Percentiles rank a stretch among this genome's conserved stretches.
Evolutionary conservation across 768 basidiomycete genomes (phyloP).

Genomic region (Kwoniella botswanensis): DNA sequence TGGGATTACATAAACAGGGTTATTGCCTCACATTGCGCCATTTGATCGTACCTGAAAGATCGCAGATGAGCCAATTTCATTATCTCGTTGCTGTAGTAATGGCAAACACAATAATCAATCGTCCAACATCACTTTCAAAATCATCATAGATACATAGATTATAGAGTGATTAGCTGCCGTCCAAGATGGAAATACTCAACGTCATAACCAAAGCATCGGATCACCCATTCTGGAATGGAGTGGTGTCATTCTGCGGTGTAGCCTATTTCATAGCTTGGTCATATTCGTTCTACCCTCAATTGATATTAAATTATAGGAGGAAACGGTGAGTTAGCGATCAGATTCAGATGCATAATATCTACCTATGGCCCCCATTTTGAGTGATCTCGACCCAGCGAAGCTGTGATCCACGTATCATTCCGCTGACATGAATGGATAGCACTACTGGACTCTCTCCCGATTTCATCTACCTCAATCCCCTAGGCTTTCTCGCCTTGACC

Average conservation of each 20-base stretch:
- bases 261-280: constrained; percentile 58
- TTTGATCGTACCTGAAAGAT: not conserved
- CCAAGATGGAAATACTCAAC: not conserved
- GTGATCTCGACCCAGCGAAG: not conserved
- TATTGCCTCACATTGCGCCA: constrained; percentile 10
- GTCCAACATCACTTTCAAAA: not conserved
- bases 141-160: not conserved
- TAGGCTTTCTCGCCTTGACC: constrained; percentile 57
- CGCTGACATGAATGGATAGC: constrained; percentile 17
- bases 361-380: not conserved
- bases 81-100: not conserved
- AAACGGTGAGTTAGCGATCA: constrained; percentile 44
- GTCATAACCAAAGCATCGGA: not conserved
- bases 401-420: not conserved
- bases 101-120: not conserved
- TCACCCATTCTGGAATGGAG: constrained; percentile 20
- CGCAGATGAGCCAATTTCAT: not conserved
- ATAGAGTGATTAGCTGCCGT: not conserved
- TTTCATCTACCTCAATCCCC: constrained; percentile 59
- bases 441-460: constrained; percentile 59
- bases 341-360: not conserved
- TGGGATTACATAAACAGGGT: not conserved
- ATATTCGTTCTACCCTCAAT: constrained; percentile 60
- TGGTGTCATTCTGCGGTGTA: constrained; percentile 42
- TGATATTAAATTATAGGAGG: constrained; percentile 58